Percentiles rank a stretch among this genome's conserved stretches.
phyloP scores from a whole-genome alignment of 2,329 filamentous ascomycete genomes.

The Xylariaceae sp. region DNA sequence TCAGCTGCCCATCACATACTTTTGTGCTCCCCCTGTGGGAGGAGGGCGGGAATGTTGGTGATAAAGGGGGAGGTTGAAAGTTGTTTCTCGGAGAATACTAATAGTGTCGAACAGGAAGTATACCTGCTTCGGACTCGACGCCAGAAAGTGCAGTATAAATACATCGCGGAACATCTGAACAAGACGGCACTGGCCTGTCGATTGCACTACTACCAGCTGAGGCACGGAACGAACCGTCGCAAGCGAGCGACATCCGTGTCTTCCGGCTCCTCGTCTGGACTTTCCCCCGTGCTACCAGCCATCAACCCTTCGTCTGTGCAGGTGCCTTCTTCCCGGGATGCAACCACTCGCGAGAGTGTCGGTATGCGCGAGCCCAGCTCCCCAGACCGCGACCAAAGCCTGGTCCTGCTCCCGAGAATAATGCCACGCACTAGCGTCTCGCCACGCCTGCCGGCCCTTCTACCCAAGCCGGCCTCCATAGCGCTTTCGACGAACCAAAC shows the following conservation, averaged over 20 bases:
- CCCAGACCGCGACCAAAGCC: constrained; percentile 36
- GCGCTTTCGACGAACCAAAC: constrained; percentile 35
- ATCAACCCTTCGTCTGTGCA: constrained; percentile 46
- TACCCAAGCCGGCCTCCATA: constrained; percentile 59
- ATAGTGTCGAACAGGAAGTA: constrained; percentile 53
- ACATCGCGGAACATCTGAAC: constrained; percentile 77
- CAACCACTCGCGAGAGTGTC: constrained; percentile 42
- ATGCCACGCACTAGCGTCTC: constrained; percentile 40
- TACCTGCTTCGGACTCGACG: constrained; percentile 79
- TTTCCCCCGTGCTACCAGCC: constrained; percentile 45
- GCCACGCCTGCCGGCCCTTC: constrained; percentile 53
- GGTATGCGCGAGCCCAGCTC: constrained; percentile 42
- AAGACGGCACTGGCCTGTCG: constrained; percentile 86
- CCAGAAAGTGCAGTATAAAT: constrained; percentile 88
- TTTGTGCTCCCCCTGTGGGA: too few relatives aligned
- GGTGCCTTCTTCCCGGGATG: constrained; percentile 43
- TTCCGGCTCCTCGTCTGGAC: constrained; percentile 53
- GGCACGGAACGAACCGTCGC: constrained; percentile 73
- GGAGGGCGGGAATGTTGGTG: too few relatives aligned
- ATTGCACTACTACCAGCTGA: constrained; percentile 81
- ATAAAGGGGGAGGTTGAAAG: too few relatives aligned
- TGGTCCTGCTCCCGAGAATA: constrained; percentile 50
- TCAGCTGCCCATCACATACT: too few relatives aligned
- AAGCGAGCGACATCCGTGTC: constrained; percentile 69
- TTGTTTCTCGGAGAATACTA: constrained; percentile 10